Evolutionary conservation across 1,284 basidiomycete genomes (phyloP).

Genomic region (Ganoderma lingzhi): DNA sequence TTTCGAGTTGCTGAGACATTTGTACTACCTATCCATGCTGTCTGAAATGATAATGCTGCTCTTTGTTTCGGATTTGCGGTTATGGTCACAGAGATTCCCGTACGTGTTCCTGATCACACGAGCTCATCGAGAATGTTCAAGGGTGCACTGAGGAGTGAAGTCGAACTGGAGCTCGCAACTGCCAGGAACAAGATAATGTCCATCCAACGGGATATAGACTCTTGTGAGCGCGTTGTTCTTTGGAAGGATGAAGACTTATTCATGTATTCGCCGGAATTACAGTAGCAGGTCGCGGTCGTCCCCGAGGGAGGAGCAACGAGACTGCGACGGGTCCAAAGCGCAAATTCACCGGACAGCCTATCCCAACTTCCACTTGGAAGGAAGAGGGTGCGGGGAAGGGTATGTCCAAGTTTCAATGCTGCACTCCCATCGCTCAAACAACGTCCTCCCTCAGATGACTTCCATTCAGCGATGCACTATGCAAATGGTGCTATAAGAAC

Average conservation of each 20-base stretch:
- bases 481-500: constrained; percentile 64
- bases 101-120: neutral
- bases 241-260: neutral
- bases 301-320: constrained; percentile 46
- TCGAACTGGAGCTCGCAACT: constrained; percentile 79
- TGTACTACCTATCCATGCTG: constrained; percentile 3
- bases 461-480: constrained; percentile 70
- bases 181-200: constrained; percentile 77
- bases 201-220: constrained; percentile 69
- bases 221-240: constrained; percentile 48
- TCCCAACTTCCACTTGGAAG: constrained; percentile 25
- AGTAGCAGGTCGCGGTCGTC: constrained; percentile 51
- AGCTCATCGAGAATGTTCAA: constrained; percentile 41
- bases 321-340: constrained; percentile 39
- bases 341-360: constrained; percentile 46
- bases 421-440: neutral
- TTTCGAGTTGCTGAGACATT: neutral
- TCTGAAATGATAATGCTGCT: neutral
- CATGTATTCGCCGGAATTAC: constrained; percentile 10
- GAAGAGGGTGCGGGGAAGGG: constrained; percentile 42
- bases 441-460: constrained; percentile 60
- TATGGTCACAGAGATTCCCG: constrained; percentile 2
- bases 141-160: constrained; percentile 72
- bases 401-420: constrained; percentile 15
- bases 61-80: constrained; percentile 10